Percentiles rank a stretch among this genome's conserved stretches.
Conservation (phyloP, 164 flowering plant species). For the Warburgia ugandensis region DNA sequence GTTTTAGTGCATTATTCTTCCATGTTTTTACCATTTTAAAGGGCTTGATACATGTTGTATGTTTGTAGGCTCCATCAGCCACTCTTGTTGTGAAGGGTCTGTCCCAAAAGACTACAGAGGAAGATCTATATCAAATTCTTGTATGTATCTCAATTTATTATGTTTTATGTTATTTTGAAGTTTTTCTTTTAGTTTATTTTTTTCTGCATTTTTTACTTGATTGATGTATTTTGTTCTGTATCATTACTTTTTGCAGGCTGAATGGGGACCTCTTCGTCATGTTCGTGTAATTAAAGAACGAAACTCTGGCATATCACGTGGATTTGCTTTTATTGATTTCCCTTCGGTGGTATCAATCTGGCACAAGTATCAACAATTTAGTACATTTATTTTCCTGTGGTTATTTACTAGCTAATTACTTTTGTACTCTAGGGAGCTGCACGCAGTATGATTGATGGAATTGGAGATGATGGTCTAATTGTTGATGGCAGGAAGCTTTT, state of each 20-base stretch:
- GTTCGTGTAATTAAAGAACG: slow-evolving; percentile 94
- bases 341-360: slow-evolving; percentile 69
- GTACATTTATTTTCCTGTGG: slow-evolving; percentile 1
- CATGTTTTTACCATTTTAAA: background rate
- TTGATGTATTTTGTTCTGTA: background rate
- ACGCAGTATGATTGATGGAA: slow-evolving; percentile 75
- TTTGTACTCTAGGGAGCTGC: slow-evolving; percentile 66
- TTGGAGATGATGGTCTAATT: slow-evolving; percentile 84
- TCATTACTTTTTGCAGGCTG: slow-evolving; percentile 46
- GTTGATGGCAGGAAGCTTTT: slow-evolving; percentile 88
- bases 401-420: too few relatives aligned
- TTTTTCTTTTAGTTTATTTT: background rate
- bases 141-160: slow-evolving; percentile 27
- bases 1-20: background rate
- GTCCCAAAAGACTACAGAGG: slow-evolving; percentile 90
- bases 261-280: slow-evolving; percentile 99
- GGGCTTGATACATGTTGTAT: background rate
- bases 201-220: background rate
- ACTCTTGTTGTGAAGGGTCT: slow-evolving; percentile 97
- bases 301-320: slow-evolving; percentile 87
- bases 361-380: background rate
- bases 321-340: slow-evolving; percentile 98
- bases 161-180: too few relatives aligned
- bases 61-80: slow-evolving; percentile 78
- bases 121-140: slow-evolving; percentile 87